Conservation (phyloP, 116 monocot species). For the Phalaenopsis hybrid region DNA sequence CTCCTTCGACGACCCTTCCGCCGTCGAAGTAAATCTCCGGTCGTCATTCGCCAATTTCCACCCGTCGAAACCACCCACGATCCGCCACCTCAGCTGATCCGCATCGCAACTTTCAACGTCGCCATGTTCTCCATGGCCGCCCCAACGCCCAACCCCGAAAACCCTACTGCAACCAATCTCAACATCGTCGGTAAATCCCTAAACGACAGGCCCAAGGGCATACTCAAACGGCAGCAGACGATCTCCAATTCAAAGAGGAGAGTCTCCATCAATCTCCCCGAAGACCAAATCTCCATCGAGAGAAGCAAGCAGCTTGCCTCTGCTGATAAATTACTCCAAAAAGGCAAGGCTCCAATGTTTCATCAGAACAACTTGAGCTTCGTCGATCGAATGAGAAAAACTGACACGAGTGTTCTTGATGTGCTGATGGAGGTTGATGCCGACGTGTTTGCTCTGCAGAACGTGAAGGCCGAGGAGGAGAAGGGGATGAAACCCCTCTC, state of each 20-base stretch:
- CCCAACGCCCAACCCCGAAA: constrained; percentile 15
- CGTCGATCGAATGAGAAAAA: constrained; percentile 7
- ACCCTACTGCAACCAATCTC: constrained; percentile 1
- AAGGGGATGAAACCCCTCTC: constrained; percentile 81
- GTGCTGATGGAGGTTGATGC: constrained; percentile 54
- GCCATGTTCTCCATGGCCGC: constrained; percentile 91
- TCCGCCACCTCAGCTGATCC: constrained; percentile 7
- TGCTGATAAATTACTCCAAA: constrained; percentile 1
- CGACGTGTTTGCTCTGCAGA: constrained; percentile 49
- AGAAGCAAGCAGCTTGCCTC: constrained; percentile 18
- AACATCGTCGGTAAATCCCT: constrained; percentile 23
- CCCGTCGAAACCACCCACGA: background rate
- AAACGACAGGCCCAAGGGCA: constrained; percentile 41
- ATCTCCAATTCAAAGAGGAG: constrained; percentile 38
- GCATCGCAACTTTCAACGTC: constrained; percentile 82
- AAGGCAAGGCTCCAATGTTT: constrained; percentile 28
- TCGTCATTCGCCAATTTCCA: background rate
- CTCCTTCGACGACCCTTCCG: constrained; percentile 8
- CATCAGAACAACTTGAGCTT: background rate
- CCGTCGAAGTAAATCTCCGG: background rate
- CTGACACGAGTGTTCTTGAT: constrained; percentile 40
- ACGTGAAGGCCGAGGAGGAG: constrained; percentile 92
- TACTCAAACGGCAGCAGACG: constrained; percentile 52
- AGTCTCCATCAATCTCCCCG: constrained; percentile 81
- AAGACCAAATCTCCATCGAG: constrained; percentile 66